These are phyloP conservation scores for Scleroderma citrinum DNA, from an alignment of 768 basidiomycete species.

Conservation along the genomic window DNA sequence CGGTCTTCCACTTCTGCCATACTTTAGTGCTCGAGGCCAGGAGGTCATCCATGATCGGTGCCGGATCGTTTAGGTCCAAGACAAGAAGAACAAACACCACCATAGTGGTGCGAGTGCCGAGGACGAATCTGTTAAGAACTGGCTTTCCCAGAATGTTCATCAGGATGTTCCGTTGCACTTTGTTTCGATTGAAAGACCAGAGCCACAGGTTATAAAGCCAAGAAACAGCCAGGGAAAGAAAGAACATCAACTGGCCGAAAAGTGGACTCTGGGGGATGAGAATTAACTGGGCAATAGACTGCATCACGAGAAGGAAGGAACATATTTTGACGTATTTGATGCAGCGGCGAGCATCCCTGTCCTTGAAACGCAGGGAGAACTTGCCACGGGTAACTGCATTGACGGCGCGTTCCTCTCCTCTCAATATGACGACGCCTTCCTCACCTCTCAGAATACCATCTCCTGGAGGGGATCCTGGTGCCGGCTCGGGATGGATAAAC, in stretches of 20 bases:
- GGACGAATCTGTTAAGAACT: neutral
- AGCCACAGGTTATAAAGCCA: conserved; percentile 28
- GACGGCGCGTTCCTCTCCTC: conserved; percentile 23
- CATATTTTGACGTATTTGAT: conserved; percentile 20
- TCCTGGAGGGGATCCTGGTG: conserved; percentile 15
- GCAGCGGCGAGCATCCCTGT: neutral
- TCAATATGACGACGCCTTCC: conserved; percentile 20
- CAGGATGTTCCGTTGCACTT: conserved; percentile 17
- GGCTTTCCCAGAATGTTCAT: neutral
- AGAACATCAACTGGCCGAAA: conserved; percentile 32
- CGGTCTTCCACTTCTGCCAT: conserved; percentile 2
- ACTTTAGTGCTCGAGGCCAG: neutral
- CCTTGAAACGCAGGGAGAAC: conserved; percentile 16
- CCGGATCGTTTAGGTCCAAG: neutral
- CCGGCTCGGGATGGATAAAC: conserved; percentile 12
- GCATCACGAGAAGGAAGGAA: conserved; percentile 22
- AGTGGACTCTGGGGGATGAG: conserved; percentile 27
- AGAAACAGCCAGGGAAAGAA: conserved; percentile 26
- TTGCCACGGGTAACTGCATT: conserved; percentile 25
- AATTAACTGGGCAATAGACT: conserved; percentile 27
- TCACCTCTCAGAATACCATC: conserved; percentile 22
- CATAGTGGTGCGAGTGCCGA: conserved; percentile 1
- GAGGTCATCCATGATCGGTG: neutral
- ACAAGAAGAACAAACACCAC: conserved; percentile 1
- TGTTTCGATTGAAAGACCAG: conserved; percentile 26